Evolutionary conservation across 208 protist species (phyloP), one percentile per base, ranked within the genome.

Genomic region (Zelonia costaricensis): DNA sequence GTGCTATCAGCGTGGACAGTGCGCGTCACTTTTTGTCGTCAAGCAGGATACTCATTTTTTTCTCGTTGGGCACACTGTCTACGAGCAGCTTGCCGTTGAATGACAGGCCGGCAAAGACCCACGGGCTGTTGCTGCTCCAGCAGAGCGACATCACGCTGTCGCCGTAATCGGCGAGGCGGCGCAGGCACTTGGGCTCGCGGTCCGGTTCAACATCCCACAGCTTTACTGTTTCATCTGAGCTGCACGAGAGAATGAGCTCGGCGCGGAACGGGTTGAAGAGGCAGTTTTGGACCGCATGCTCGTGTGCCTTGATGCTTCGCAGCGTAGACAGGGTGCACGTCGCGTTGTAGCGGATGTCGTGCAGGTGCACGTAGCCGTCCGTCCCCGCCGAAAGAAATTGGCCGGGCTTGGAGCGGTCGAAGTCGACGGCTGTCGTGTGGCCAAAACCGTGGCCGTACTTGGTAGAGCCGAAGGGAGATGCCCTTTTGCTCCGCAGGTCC

Each of bases 201-300:
- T 44, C 38, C 15, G 69, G 74, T 20, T 74, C 73, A 23, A 78
- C 39, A 39, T 91, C 85, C 86, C 90, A 97, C 44, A 97, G 62
- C 57, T 89, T 89, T 10, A 93, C 39, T 0, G 84, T 88, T 36
- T 87, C 43, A 39, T 97, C 92, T 45, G 82, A 83, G 44, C 82
- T 78, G 16, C 74, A 73, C 0, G 79, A 91, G 10, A 97, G 42
- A 10, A 97, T 44, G 2, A 97, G 67, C 18, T 94, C 79, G 39
- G 92, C 76, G 46, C 93, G 83, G 47, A 92, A 93, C 4, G 90
- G 72, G 57, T 97, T 95, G 45, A 92, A 88, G n/a, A 77, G n/a
- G 16, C 83, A 80, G 27, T 65, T 61, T 16, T 74, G 63, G 9
- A 93, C 69, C 0, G 59, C 49, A 44, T 97, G 92, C 18, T 93